Base-by-base conservation (phyloP, 2,329 filamentous ascomycete genomes). In the Setomelanomma holmii region DNA sequence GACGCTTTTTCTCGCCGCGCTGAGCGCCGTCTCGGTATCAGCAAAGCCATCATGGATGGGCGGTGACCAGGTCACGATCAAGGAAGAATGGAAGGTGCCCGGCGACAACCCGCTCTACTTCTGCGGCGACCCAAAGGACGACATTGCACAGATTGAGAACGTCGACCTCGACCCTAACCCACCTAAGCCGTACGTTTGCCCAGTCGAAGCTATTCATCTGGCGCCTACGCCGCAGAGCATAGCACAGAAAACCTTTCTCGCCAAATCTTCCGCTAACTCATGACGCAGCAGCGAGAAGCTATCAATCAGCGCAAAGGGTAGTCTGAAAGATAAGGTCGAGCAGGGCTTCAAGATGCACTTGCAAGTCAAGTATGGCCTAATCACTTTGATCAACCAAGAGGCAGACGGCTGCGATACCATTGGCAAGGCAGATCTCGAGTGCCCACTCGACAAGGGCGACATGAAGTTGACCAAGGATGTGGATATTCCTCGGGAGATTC, bases 291-390 rank as follows among this genome's bases (percentile, higher is more conserved):
- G 93, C 67, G 63, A 86, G 66, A 84, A 84, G 17, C 87, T 99
- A 47, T 80, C 82, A 53, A 96, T 99, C 79, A 85, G 86, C 60
- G 95, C 93, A 40, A 82, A 79, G 24, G 95, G 93, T 51, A 85
- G 79, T n/a, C 84, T 98, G 59, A 83, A 82, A 63, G 78, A 96
- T 69, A 77, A 82, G 45, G 86, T 99, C 60, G 84, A 86, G 49
- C 74, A 91, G 52, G 93, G 91, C 52, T 91, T 93, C 54, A 91
- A 90, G 66, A 89, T 97, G 57, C 82, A 88, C 41, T 75, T 99
- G 35, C 84, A 87, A 62, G 93, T 99, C 78, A 97, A 96, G 79
- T 97, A 96, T 76, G 93, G 93, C 55, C 82, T 96, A 61, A 97
- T 99, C 75, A 90, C 87, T 49, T 84, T 99, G 60, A 86, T 99